Conservation (phyloP, 768 basidiomycete genomes). For the Neoboletus magnificus region DNA sequence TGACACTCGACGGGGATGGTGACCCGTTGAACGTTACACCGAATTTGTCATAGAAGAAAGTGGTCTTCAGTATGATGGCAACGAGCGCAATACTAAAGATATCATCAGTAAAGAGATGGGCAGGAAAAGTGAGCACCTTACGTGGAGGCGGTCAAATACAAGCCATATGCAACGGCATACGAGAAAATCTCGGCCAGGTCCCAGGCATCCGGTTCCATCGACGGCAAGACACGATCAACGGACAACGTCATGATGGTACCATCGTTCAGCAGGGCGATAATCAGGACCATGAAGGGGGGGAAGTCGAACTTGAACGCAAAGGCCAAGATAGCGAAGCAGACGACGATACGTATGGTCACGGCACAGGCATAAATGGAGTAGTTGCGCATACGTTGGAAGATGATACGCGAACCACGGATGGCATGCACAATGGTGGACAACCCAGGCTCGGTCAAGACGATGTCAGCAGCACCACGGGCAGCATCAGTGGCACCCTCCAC, state of each 20-base stretch:
- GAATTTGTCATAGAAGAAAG: slow-evolving; percentile 88
- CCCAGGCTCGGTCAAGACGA: slow-evolving; percentile 97
- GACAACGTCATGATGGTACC: slow-evolving; percentile 99
- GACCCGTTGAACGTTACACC: slow-evolving; percentile 53
- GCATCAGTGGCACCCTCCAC: slow-evolving; percentile 99
- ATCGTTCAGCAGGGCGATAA: slow-evolving; percentile 95
- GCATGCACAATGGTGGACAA: slow-evolving; percentile 99
- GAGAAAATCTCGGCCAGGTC: slow-evolving; percentile 95
- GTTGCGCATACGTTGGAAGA: slow-evolving; percentile 99
- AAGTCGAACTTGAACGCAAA: slow-evolving; percentile 98
- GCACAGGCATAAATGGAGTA: slow-evolving; percentile 97
- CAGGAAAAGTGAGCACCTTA: slow-evolving; percentile 37
- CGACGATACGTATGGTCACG: slow-evolving; percentile 98
- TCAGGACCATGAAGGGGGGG: slow-evolving; percentile 99
- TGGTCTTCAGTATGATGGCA: slow-evolving; percentile 79
- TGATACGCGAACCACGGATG: slow-evolving; percentile 96
- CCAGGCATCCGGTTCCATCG: slow-evolving; percentile 91
- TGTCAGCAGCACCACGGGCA: slow-evolving; percentile 97
- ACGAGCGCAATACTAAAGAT: slow-evolving; percentile 67
- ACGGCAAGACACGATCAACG: slow-evolving; percentile 93
- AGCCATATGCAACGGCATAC: slow-evolving; percentile 91
- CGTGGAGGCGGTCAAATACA: slow-evolving; percentile 93
- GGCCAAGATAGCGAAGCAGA: slow-evolving; percentile 93
- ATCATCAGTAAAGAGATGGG: slow-evolving; percentile 6
- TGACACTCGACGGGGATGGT: slow-evolving; percentile 31